Percentiles rank a stretch among this genome's conserved stretches.
Conservation (phyloP, 306 rosid genomes). For the Gleditsia sinensis region DNA sequence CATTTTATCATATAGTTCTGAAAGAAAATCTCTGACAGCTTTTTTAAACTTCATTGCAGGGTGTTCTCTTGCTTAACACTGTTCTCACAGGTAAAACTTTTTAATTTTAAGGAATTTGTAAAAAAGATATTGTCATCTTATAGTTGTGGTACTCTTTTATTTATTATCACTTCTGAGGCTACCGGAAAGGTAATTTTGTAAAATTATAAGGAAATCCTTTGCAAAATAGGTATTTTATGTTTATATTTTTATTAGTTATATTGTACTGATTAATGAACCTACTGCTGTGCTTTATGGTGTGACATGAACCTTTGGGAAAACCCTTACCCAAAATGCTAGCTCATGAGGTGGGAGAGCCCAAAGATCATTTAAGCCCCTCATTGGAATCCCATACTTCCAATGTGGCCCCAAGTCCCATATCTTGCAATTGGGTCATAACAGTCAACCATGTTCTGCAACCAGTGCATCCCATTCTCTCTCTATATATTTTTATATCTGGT, state of each 20-base stretch:
- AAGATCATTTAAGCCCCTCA: no score
- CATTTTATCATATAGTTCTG: background rate
- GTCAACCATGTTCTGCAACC: no score
- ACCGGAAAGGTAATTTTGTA: background rate
- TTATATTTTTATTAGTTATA: background rate
- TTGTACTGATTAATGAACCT: background rate
- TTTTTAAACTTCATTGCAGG: constrained; percentile 56
- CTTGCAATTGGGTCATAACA: no score
- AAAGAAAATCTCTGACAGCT: constrained; percentile 27
- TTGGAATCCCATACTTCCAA: no score
- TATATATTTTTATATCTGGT: background rate
- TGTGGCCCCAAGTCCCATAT: no score
- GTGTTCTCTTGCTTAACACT: constrained; percentile 91
- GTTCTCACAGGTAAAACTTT: constrained; percentile 81
- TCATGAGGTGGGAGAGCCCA: no score
- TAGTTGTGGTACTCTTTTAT: constrained; percentile 1
- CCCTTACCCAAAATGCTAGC: no score
- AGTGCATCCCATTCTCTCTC: no score
- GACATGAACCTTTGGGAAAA: no score
- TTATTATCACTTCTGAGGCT: background rate
- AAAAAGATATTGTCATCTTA: background rate
- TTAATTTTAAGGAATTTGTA: constrained; percentile 6
- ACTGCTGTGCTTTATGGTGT: background rate
- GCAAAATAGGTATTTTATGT: constrained; percentile 17
- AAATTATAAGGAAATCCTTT: background rate